Conservation (phyloP, 768 basidiomycete genomes). For the Lactifluus pinguis region DNA sequence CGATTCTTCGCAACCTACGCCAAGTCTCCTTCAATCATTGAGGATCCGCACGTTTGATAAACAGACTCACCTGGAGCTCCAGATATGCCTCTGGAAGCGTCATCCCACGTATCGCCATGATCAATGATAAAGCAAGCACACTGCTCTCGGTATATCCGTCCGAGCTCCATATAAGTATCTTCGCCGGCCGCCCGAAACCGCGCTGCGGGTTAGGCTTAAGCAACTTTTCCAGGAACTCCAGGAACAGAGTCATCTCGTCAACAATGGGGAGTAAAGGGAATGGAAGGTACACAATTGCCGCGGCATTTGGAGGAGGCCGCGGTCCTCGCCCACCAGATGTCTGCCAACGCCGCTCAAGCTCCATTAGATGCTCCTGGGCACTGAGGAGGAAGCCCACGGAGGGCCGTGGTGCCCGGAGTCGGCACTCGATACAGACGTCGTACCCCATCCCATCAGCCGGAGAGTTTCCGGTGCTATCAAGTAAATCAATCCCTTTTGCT, state of each 20-base stretch:
- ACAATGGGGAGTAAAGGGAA: constrained; percentile 61
- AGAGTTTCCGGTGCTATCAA: constrained; percentile 33
- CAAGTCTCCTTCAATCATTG: background rate
- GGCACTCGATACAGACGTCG: constrained; percentile 84
- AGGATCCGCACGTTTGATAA: constrained; percentile 4
- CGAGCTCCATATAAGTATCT: constrained; percentile 71
- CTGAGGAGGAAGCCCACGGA: constrained; percentile 54
- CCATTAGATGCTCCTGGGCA: constrained; percentile 64
- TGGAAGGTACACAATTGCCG: constrained; percentile 61
- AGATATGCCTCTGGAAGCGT: constrained; percentile 86
- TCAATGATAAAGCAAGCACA: constrained; percentile 73
- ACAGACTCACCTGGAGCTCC: constrained; percentile 54
- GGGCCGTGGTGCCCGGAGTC: constrained; percentile 72
- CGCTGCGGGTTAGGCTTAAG: constrained; percentile 36
- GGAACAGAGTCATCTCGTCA: constrained; percentile 49
- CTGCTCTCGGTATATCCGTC: constrained; percentile 94
- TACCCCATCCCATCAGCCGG: constrained; percentile 54
- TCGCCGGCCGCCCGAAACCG: constrained; percentile 40
- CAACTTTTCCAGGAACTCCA: constrained; percentile 61
- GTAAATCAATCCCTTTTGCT: constrained; percentile 24
- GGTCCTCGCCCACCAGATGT: constrained; percentile 32
- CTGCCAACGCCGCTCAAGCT: constrained; percentile 54
- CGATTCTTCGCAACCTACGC: constrained; percentile 49
- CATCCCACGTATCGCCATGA: constrained; percentile 68
- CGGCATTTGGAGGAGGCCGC: constrained; percentile 64